Evolutionary conservation across 345 rosid species (phyloP).

Genomic region (Syzygium jambos): DNA sequence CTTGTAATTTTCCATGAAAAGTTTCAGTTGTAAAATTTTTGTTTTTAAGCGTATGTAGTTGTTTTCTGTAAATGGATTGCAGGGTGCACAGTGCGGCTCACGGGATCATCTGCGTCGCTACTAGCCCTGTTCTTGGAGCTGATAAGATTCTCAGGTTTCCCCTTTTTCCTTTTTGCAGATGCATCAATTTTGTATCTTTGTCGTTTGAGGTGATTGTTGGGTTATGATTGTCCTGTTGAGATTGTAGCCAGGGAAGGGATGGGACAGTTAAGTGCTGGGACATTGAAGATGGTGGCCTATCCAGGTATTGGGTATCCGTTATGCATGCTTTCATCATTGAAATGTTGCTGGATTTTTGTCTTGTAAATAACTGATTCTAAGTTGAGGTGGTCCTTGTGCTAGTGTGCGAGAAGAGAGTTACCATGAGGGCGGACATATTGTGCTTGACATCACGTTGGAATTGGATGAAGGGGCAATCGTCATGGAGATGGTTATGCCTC

Average conservation of each 20-base stretch:
- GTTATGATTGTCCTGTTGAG: neutral
- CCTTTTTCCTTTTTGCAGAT: neutral
- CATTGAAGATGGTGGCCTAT: constrained; percentile 68
- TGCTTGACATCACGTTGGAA: neutral
- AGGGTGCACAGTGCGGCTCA: constrained; percentile 89
- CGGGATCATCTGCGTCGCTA: constrained; percentile 66
- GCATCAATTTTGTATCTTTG: neutral
- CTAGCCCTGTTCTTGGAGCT: constrained; percentile 47
- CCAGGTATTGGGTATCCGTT: constrained; percentile 34
- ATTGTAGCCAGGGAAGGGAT: constrained; percentile 87
- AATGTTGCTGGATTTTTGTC: neutral
- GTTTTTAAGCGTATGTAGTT: neutral
- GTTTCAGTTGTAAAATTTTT: no score
- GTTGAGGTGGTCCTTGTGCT: neutral
- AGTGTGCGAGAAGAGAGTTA: neutral
- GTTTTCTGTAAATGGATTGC: neutral
- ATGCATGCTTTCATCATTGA: neutral
- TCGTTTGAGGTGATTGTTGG: neutral
- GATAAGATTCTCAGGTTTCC: constrained; percentile 72
- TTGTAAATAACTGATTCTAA: neutral
- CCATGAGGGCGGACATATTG: neutral
- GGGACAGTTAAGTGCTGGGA: constrained; percentile 95
- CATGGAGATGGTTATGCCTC: neutral
- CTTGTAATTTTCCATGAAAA: neutral
- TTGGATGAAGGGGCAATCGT: neutral